Evolutionary conservation across 1,284 basidiomycete species (phyloP).

Genomic region (Sphaerobolus stellatus): DNA sequence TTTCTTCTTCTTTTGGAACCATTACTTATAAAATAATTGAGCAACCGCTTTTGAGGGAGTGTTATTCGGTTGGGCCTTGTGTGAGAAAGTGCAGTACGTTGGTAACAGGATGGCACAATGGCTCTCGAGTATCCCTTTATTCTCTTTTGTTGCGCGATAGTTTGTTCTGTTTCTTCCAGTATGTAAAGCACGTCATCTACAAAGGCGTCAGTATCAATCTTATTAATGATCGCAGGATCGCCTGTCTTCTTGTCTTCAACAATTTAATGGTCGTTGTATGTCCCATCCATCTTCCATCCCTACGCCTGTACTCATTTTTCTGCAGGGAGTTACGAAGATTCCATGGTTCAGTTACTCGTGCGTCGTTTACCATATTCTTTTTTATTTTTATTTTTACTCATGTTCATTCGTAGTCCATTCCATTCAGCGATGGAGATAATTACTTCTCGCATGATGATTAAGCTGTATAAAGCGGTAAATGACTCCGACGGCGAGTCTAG

Average conservation of each 20-base stretch:
- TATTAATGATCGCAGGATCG: slow-evolving; percentile 24
- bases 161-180: slow-evolving; percentile 42
- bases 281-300: slow-evolving; percentile 7
- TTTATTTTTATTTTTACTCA: not conserved
- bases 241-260: slow-evolving; percentile 39
- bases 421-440: slow-evolving; percentile 47
- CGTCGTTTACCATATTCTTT: not conserved
- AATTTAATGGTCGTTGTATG: slow-evolving; percentile 45
- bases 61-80: slow-evolving; percentile 40
- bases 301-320: not conserved
- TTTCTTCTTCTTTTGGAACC: slow-evolving; percentile 20
- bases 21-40: slow-evolving; percentile 34
- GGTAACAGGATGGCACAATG: slow-evolving; percentile 20
- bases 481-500: too few species aligned
- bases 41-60: slow-evolving; percentile 25
- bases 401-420: slow-evolving; percentile 39
- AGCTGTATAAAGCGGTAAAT: slow-evolving; percentile 39
- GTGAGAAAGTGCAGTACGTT: slow-evolving; percentile 30
- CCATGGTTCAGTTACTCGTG: slow-evolving; percentile 51
- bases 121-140: slow-evolving; percentile 28
- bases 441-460: slow-evolving; percentile 45
- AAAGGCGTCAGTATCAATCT: too few species aligned
- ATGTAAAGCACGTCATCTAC: slow-evolving; percentile 9
- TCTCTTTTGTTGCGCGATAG: slow-evolving; percentile 38
- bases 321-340: slow-evolving; percentile 34